Conservation (phyloP, 176 grass and related monocot species). For the Hordeum marinum region DNA sequence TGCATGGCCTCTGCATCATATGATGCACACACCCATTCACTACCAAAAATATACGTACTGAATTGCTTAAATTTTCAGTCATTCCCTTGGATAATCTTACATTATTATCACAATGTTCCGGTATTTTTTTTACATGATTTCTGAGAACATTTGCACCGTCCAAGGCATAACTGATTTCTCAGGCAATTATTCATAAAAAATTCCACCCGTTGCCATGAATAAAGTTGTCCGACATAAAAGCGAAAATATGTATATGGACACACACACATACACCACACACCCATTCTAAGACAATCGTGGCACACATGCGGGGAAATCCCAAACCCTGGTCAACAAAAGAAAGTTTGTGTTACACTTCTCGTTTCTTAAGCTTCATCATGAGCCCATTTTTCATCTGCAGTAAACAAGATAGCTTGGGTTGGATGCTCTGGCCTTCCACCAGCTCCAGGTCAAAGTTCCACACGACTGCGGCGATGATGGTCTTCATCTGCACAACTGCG, state of each 20-base stretch:
- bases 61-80: too few relatives aligned
- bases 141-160: neutral
- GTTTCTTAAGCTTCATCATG: neutral
- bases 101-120: neutral
- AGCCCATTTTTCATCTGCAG: neutral
- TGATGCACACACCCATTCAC: too few relatives aligned
- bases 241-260: neutral
- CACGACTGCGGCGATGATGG: neutral
- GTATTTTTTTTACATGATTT: neutral
- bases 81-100: neutral
- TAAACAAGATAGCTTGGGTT: neutral
- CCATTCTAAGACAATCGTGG: neutral
- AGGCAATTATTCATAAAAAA: neutral
- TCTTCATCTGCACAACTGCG: neutral
- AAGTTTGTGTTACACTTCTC: neutral
- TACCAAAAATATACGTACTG: too few relatives aligned
- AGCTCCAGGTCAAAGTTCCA: neutral
- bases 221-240: neutral
- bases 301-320: neutral
- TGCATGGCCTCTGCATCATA: too few relatives aligned
- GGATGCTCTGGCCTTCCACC: neutral
- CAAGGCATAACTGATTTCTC: neutral
- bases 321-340: neutral
- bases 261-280: neutral
- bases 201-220: neutral